A percentile compares a stretch with the other conserved stretches of the same genome.
Conservation (phyloP, 371 early-diverging fungal species). For the Apophysomyces elegans region DNA sequence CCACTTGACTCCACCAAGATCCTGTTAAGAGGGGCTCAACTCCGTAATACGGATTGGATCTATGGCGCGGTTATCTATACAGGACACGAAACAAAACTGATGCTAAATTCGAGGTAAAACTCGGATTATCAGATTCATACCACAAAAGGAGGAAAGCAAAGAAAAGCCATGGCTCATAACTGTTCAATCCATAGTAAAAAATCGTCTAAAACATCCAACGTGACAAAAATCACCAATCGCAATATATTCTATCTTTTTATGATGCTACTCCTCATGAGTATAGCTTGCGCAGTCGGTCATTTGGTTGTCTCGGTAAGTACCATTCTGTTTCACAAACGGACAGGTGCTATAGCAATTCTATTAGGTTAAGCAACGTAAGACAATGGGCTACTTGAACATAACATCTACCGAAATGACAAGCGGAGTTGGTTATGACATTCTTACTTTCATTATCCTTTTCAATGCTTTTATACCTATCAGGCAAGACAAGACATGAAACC, state of each 20-base stretch:
- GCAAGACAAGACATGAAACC: slow-evolving; percentile 13
- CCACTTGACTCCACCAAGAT: slow-evolving; percentile 78
- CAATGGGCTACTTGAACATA: background rate
- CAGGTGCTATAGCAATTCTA: background rate
- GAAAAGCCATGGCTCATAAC: slow-evolving; percentile 59
- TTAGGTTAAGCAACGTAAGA: slow-evolving; percentile 20
- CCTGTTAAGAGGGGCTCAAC: slow-evolving; percentile 72
- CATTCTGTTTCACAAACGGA: background rate
- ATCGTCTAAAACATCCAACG: slow-evolving; percentile 36
- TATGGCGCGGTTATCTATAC: slow-evolving; percentile 82
- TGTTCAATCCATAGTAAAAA: slow-evolving; percentile 22
- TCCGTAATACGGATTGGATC: slow-evolving; percentile 84
- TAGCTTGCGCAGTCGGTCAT: slow-evolving; percentile 28
- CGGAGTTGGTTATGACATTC: slow-evolving; percentile 63
- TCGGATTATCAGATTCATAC: too few relatives aligned
- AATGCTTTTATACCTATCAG: slow-evolving; percentile 85
- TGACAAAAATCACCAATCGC: slow-evolving; percentile 83
- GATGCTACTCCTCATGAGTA: slow-evolving; percentile 76
- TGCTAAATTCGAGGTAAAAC: slow-evolving; percentile 66
- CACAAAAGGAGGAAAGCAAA: slow-evolving; percentile 8
- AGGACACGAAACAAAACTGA: slow-evolving; percentile 85
- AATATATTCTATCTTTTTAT: slow-evolving; percentile 89
- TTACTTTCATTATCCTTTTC: slow-evolving; percentile 82
- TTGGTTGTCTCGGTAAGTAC: slow-evolving; percentile 32
- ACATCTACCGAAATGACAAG: background rate